Percentiles rank a stretch among this genome's conserved stretches.
phyloP scores from a whole-genome alignment of 73 alveolate species.

The Tetrahymena elliotti region DNA sequence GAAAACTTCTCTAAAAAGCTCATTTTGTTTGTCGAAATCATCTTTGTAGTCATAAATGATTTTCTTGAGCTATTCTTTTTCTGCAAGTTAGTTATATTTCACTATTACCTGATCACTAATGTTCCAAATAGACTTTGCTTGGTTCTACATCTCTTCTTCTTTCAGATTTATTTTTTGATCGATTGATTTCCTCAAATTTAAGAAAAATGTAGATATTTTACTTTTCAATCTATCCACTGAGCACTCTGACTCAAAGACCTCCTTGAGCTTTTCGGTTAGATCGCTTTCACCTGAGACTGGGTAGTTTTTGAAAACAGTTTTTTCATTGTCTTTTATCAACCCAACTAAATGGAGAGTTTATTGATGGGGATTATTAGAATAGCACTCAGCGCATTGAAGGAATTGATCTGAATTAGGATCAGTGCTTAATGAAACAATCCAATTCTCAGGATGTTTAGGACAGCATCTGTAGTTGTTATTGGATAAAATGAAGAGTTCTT shows the following conservation, averaged over 20 bases:
- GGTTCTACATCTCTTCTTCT: not conserved
- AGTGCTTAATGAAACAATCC: not conserved
- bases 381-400: not conserved
- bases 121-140: not conserved
- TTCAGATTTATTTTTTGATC: too few relatives aligned
- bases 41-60: not conserved
- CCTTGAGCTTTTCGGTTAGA: not conserved
- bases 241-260: not conserved
- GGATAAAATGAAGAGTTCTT: too few relatives aligned
- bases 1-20: too few relatives aligned
- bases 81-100: not conserved
- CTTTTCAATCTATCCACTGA: not conserved
- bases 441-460: not conserved
- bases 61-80: not conserved
- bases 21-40: not conserved
- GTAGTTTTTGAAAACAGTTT: not conserved
- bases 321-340: not conserved
- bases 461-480: not conserved
- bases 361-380: not conserved
- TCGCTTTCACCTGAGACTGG: not conserved
- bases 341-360: not conserved
- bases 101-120: not conserved
- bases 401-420: not conserved
- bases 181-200: not conserved
- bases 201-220: not conserved